phyloP scores from a whole-genome alignment of 371 early-diverging fungal genomes.

The Mortierella sp. region DNA sequence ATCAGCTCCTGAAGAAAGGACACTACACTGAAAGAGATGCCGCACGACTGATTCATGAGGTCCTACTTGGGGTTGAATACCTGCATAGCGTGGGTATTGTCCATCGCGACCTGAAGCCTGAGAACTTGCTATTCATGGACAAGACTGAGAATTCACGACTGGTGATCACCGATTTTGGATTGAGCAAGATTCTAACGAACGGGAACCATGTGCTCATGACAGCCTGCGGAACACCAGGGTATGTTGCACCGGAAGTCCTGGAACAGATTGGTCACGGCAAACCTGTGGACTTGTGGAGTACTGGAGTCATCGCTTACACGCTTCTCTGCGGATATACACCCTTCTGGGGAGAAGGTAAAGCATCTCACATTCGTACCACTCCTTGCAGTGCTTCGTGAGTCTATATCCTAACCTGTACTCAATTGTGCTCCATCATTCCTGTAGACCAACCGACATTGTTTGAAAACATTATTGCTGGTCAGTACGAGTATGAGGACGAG shows the following conservation, averaged over 20 bases:
- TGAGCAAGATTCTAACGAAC: conserved; percentile 77
- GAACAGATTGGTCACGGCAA: conserved; percentile 72
- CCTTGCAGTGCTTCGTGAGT: not conserved
- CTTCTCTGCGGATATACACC: conserved; percentile 89
- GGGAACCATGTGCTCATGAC: conserved; percentile 75
- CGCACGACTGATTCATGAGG: conserved; percentile 71
- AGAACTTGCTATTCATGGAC: conserved; percentile 77
- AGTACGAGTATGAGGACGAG: conserved; percentile 77
- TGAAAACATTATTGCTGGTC: conserved; percentile 64
- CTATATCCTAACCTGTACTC: not conserved
- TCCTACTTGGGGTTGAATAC: conserved; percentile 84
- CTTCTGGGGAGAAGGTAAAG: conserved; percentile 74
- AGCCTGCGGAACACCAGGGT: conserved; percentile 88
- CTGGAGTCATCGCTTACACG: conserved; percentile 91
- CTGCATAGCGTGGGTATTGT: conserved; percentile 84
- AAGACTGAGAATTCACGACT: conserved; percentile 61
- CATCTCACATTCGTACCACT: not conserved
- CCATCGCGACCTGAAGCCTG: conserved; percentile 90
- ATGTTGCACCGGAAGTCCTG: conserved; percentile 91
- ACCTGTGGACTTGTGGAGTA: conserved; percentile 88
- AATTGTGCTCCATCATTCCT: not conserved
- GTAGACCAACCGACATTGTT: conserved; percentile 65
- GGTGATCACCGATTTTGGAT: conserved; percentile 85
- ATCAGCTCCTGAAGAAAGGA: conserved; percentile 82
- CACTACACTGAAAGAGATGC: conserved; percentile 84